These are phyloP conservation scores for Crithidia bombi DNA, from an alignment of 208 protist genomes.

Conservation along the genomic window DNA sequence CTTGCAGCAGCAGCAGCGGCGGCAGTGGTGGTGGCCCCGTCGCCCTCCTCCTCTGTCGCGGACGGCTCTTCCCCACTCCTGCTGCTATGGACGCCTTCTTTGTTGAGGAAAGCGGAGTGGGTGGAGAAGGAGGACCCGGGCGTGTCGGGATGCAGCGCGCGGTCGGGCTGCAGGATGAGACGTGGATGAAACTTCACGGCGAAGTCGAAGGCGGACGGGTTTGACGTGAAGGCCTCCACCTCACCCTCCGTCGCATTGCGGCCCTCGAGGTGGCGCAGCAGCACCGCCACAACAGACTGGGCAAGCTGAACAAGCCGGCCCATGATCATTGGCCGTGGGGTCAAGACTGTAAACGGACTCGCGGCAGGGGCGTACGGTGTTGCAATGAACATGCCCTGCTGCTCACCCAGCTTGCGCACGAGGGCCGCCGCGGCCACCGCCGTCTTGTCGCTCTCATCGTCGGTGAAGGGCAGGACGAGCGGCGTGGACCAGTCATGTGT, in stretches of 20 bases:
- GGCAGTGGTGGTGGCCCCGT: background rate
- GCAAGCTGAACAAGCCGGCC: conserved; percentile 83
- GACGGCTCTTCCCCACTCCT: background rate
- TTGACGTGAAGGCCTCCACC: conserved; percentile 56
- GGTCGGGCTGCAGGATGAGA: conserved; percentile 72
- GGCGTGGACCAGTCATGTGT: conserved; percentile 79
- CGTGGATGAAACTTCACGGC: conserved; percentile 72
- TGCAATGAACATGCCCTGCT: conserved; percentile 85
- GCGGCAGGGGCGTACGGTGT: conserved; percentile 75
- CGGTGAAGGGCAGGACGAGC: conserved; percentile 75
- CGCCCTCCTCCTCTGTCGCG: conserved; percentile 6
- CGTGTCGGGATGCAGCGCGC: conserved; percentile 33
- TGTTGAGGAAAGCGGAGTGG: background rate
- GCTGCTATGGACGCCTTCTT: background rate
- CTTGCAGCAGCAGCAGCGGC: conserved; percentile 3
- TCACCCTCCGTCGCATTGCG: conserved; percentile 37
- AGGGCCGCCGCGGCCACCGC: conserved; percentile 50
- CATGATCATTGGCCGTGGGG: conserved; percentile 83
- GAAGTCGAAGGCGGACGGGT: conserved; percentile 73
- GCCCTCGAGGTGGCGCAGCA: conserved; percentile 54
- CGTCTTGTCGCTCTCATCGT: conserved; percentile 43
- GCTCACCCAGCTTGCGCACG: conserved; percentile 59
- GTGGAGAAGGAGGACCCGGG: background rate
- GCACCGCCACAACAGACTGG: conserved; percentile 45
- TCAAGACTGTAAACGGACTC: conserved; percentile 83